Base-by-base conservation (phyloP, 2,329 filamentous ascomycete species). In the Malbranchea zuffiana region DNA sequence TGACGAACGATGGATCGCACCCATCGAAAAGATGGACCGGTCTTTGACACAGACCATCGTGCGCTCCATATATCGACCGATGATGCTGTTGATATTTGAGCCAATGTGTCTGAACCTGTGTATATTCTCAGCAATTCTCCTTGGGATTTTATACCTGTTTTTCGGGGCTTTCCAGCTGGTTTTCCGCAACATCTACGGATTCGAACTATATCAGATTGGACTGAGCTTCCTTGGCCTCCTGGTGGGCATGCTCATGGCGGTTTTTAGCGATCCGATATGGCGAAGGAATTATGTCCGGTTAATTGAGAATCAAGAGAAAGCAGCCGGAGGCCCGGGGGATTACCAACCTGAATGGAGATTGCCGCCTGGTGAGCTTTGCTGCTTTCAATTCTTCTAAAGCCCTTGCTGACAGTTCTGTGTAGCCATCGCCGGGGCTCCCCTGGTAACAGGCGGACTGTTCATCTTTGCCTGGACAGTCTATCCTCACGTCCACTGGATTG, bases 401-500 rank as follows among this genome's bases (percentile, higher is more conserved):
- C n/a, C n/a, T n/a, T n/a, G 18, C 36, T 39, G 36, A 39, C 29
- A 15, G 24, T 12, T 33, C 11, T 15, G 18, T 33, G 27, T 32
- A 62, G 61, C 78, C 13, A 80, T 87, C 35, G 55, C 69, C 5
- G 88, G 87, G n/a, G 78, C 78, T 1, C 60, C 85, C 29, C 60
- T 93, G 6, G 83, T 90, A 20, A 83, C 86, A 4, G 66, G 82
- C 39, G 83, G 84, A 5, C 62, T 96, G 11, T 93, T 95, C 58
- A 81, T 83, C 62, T 94, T 94, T 60, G 85, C 76, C 6, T 94
- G 85, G 82, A 86, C 82, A 3, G 80, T 81, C 10, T 87, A 78
- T 55, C 59, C 77, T 34, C 47, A 56, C 2, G 72, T 94, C 32
- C 80, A 84, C 59, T 88, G 78, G 78, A 80, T 83, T 43, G 69